Evolutionary conservation across 352 stramenopile genomes (phyloP).

Genomic region (Pythium angustatum): DNA sequence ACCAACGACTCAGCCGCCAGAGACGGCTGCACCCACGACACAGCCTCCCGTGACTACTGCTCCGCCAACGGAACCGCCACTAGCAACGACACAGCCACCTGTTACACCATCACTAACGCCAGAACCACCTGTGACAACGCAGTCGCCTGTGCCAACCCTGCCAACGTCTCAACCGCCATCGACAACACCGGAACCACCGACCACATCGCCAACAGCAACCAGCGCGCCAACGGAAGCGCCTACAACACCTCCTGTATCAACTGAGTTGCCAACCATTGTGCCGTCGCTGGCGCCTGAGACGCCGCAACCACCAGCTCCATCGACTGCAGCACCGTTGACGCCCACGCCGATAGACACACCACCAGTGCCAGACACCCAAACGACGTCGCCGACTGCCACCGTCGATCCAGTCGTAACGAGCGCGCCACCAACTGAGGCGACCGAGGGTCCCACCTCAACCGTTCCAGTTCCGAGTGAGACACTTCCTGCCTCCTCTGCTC

Average conservation of each 20-base stretch:
- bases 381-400: no score
- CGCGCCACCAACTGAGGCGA: constrained; percentile 2
- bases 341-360: not conserved
- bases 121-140: not conserved
- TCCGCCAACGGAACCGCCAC: not conserved
- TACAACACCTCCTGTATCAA: not conserved
- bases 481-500: not conserved
- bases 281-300: no score
- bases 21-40: not conserved
- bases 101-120: not conserved
- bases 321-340: not conserved
- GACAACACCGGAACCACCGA: not conserved
- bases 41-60: not conserved
- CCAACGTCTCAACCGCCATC: not conserved
- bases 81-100: not conserved
- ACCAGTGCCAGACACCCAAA: not conserved
- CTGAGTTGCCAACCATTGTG: not conserved
- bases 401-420: not conserved
- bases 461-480: not conserved
- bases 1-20: not conserved
- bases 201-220: not conserved
- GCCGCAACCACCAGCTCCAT: not conserved
- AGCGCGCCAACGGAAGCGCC: constrained; percentile 1
- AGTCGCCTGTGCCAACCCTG: not conserved
- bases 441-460: not conserved